Evolutionary conservation across 1,284 basidiomycete species (phyloP).

Genomic region (Tetrapyrgos nigripes): DNA sequence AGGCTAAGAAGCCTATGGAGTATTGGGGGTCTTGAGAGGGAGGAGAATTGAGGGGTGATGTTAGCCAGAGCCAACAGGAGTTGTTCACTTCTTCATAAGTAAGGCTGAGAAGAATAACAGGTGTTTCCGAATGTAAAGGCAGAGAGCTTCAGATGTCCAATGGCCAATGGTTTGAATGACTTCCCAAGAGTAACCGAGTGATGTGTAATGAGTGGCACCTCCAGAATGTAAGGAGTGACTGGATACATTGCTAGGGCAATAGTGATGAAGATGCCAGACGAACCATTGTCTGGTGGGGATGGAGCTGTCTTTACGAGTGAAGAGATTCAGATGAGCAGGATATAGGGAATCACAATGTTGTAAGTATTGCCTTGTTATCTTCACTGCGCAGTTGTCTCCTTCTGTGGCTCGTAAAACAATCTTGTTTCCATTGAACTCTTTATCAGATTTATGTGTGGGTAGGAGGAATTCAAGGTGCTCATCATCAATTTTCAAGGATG

Average conservation of each 20-base stretch:
- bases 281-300: constrained; percentile 33
- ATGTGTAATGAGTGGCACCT: constrained; percentile 30
- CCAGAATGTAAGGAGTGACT: constrained; percentile 38
- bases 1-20: no score
- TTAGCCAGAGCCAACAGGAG: no score
- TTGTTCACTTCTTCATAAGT: no score
- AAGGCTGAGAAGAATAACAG: neutral
- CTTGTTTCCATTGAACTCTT: constrained; percentile 36
- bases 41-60: no score
- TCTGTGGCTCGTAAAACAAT: constrained; percentile 21
- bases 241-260: constrained; percentile 18
- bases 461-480: constrained; percentile 23
- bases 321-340: constrained; percentile 26
- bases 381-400: neutral
- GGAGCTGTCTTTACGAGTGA: constrained; percentile 25
- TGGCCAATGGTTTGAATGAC: neutral
- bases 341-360: constrained; percentile 22
- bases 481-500: constrained; percentile 17
- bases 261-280: constrained; percentile 12
- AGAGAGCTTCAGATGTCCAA: neutral
- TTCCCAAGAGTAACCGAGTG: neutral
- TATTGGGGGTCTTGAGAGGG: no score
- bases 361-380: constrained; percentile 15
- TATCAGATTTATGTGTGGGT: constrained; percentile 40
- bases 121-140: neutral